A percentile compares a stretch with the other conserved stretches of the same genome.
Conservation (phyloP, 2,329 filamentous ascomycete species). For the Fusarium humuli region DNA sequence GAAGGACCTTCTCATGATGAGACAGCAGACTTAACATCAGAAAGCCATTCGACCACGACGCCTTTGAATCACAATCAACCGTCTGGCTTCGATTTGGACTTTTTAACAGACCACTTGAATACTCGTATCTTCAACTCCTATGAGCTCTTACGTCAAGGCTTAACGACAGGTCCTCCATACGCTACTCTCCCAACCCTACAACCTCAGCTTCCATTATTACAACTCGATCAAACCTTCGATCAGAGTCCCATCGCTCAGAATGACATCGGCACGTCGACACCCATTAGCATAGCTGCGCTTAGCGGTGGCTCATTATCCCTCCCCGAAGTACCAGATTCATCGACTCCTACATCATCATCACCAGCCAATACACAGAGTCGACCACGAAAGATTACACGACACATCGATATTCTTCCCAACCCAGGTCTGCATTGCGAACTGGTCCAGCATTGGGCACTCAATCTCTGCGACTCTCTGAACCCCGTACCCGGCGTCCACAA, state of each 20-base stretch:
- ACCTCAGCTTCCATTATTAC: slow-evolving; percentile 2
- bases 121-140: slow-evolving; percentile 39
- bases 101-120: slow-evolving; percentile 19
- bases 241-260: neutral
- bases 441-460: slow-evolving; percentile 40
- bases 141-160: slow-evolving; percentile 32
- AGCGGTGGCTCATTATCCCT: neutral
- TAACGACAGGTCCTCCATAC: slow-evolving; percentile 15
- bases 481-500: slow-evolving; percentile 41
- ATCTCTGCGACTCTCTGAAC: slow-evolving; percentile 41
- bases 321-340: neutral
- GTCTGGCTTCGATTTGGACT: neutral
- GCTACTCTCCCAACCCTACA: neutral
- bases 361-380: neutral
- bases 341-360: slow-evolving; percentile 2
- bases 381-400: slow-evolving; percentile 9
- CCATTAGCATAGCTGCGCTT: neutral
- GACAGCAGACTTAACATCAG: neutral
- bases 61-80: neutral
- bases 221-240: neutral
- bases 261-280: slow-evolving; percentile 1
- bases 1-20: neutral
- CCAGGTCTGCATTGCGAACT: slow-evolving; percentile 39
- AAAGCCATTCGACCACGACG: neutral
- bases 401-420: slow-evolving; percentile 37